phyloP scores from a whole-genome alignment of 257 asterid species.

The Solanum etuberosum region DNA sequence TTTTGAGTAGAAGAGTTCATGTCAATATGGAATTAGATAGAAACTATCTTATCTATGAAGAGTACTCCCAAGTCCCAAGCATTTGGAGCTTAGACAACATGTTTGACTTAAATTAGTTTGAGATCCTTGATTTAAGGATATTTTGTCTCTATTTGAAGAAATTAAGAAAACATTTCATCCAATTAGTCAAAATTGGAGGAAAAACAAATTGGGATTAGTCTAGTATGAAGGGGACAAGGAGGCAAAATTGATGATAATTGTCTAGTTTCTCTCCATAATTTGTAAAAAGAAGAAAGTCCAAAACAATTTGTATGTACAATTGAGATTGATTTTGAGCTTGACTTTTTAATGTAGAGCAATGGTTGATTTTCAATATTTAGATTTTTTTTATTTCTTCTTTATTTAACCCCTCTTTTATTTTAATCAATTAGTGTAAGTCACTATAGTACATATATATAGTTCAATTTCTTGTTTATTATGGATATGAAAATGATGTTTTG shows the following conservation, averaged over 20 bases:
- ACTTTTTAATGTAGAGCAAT: conserved; percentile 1
- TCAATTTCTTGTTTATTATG: too few relatives aligned
- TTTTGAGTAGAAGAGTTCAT: background rate
- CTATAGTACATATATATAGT: background rate
- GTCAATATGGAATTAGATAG: background rate
- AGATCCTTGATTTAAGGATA: conserved; percentile 20
- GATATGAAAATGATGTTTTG: background rate
- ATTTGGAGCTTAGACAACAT: background rate
- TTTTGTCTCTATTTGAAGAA: conserved; percentile 8
- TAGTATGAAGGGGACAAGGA: conserved; percentile 20
- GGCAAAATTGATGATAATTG: background rate
- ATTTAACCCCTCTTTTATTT: background rate
- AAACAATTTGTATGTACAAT: background rate
- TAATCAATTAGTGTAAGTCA: background rate
- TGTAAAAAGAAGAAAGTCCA: background rate
- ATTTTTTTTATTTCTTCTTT: background rate
- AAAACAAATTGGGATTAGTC: conserved; percentile 6
- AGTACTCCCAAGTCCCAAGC: background rate
- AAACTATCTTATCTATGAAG: background rate
- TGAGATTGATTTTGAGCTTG: background rate
- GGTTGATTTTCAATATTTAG: conserved; percentile 1
- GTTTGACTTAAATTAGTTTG: background rate
- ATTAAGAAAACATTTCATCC: background rate
- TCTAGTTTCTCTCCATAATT: background rate
- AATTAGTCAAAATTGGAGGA: conserved; percentile 14